Evolutionary conservation across 805 yeast genomes (phyloP).

Genomic region (Brettanomyces custersianus): DNA sequence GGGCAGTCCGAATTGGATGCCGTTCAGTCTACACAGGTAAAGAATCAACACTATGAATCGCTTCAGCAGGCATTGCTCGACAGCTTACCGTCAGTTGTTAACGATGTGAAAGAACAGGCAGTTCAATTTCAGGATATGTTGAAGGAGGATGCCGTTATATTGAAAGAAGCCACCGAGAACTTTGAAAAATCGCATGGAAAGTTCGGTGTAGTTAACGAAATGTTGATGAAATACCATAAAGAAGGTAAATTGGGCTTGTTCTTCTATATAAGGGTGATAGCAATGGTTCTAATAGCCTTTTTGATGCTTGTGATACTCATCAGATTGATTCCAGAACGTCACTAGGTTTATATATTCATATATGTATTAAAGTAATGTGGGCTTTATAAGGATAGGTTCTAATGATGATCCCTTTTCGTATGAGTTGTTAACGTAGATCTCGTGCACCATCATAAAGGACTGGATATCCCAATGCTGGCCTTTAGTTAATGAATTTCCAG

Average conservation of each 20-base stretch:
- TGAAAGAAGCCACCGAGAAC: conserved; percentile 25
- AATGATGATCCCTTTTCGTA: conserved; percentile 19
- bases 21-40: conserved; percentile 14
- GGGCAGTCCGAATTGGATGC: conserved; percentile 20
- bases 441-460: conserved; percentile 10
- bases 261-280: conserved; percentile 23
- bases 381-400: conserved; percentile 18
- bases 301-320: conserved; percentile 19
- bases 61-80: conserved; percentile 25
- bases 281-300: conserved; percentile 17
- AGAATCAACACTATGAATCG: conserved; percentile 24
- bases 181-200: conserved; percentile 23
- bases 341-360: conserved; percentile 17
- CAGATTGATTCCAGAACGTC: conserved; percentile 28
- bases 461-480: conserved; percentile 14
- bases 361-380: conserved; percentile 9
- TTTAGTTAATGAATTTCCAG: conserved; percentile 1
- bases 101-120: conserved; percentile 23
- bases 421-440: conserved; percentile 10
- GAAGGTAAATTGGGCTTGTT: conserved; percentile 25
- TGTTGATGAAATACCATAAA: conserved; percentile 22
- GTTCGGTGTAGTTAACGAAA: conserved; percentile 19
- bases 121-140: conserved; percentile 24
- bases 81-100: conserved; percentile 24
- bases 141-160: conserved; percentile 23